Conservation (phyloP, 2,329 filamentous ascomycete species). For the Pestalotiopsis fici region DNA sequence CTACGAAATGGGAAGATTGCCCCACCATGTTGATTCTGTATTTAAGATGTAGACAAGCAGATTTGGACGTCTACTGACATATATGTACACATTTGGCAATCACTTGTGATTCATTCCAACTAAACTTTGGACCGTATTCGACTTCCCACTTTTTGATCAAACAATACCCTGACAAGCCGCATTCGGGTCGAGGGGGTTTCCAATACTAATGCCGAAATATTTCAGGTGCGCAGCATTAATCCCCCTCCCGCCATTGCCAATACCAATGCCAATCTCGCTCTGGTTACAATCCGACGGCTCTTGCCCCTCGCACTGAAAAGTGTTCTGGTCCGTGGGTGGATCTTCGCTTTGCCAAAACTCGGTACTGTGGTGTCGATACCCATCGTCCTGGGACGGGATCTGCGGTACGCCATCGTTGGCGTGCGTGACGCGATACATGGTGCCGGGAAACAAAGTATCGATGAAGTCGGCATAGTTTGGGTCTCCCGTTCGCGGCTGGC, state of each 20-base stretch:
- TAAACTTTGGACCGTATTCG: neutral
- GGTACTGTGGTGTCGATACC: slow-evolving; percentile 47
- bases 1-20: too few relatives aligned
- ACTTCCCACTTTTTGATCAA: neutral
- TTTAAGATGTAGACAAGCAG: too few relatives aligned
- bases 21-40: too few relatives aligned
- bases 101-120: too few relatives aligned
- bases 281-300: slow-evolving; percentile 9
- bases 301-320: slow-evolving; percentile 6
- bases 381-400: slow-evolving; percentile 42
- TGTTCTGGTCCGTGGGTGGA: neutral
- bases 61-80: too few relatives aligned
- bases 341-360: slow-evolving; percentile 41
- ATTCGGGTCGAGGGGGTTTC: slow-evolving; percentile 1
- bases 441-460: slow-evolving; percentile 22
- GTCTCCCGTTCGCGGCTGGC: slow-evolving; percentile 46
- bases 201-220: slow-evolving; percentile 4
- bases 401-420: slow-evolving; percentile 49
- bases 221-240: slow-evolving; percentile 7
- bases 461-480: slow-evolving; percentile 37
- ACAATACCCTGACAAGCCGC: slow-evolving; percentile 1
- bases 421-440: slow-evolving; percentile 46
- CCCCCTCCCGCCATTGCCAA: slow-evolving; percentile 1
- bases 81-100: too few relatives aligned
- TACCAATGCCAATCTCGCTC: slow-evolving; percentile 6